Evolutionary conservation across 805 yeast genomes (phyloP), one percentile per base, ranked within the genome.

Genomic region (Yamadazyma sp.): DNA sequence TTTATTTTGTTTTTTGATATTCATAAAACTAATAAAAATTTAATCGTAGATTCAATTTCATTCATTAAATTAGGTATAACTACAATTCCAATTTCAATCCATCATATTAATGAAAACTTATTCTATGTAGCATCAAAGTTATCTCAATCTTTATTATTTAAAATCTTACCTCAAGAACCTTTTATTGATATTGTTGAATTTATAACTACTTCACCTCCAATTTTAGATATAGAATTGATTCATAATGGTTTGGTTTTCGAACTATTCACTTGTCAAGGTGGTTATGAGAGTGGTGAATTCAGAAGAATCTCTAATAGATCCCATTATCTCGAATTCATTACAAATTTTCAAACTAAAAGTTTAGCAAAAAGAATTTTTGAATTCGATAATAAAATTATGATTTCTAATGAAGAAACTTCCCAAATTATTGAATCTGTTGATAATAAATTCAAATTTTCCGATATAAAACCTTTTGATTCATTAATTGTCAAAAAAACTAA

Each of bases 251-350:
- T 40, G 15, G 19, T 18, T 6, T 26, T 32, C 3, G 40, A 42
- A 3, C 11, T 60, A 4, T 38, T 54, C 13, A 35, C 55, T 10
- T 55, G 62, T 27, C 64, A 57, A 33, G 69, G 69, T 10, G 67
- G 67, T 1, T 55, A 57, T 38, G 52, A 59, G 17, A 52, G 58
- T 30, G 65, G 67, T 2, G 67, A 64, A 31, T 39, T 56, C 24
- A 36, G 43, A 31, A 45, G 39, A 21, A 17, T 40, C 3, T 35
- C 43, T 11, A 33, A 31, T 27, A 30, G 30, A 26, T 20, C 33
- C 4, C 30, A 23, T 8, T 21, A 15, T 15, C 13, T 44, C 7
- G 27, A 28, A 5, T 30, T 33, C n/a, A 30, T 25, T 12, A 4
- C 14, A 4, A 8, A 13, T 4, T 35, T 35, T 14, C 34, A 30